phyloP scores from a whole-genome alignment of 306 rosid species.

The Pueraria montana region DNA sequence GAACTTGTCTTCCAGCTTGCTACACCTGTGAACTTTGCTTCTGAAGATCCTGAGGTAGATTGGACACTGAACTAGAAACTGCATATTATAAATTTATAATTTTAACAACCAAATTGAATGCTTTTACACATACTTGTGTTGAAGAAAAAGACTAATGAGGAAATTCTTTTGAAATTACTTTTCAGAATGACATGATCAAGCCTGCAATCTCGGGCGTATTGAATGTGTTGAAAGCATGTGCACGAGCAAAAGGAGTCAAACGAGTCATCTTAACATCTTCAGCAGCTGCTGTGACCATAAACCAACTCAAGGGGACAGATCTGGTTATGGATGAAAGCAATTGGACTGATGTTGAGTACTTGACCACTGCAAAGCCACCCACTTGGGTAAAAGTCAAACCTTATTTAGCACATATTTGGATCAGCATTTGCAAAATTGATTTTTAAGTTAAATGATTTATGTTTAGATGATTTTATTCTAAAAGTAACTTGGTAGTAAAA shows the following conservation, averaged over 20 bases:
- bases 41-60: slow-evolving; percentile 86
- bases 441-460: not conserved
- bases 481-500: not conserved
- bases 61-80: not conserved
- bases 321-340: slow-evolving; percentile 66
- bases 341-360: slow-evolving; percentile 79
- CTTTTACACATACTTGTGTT: not conserved
- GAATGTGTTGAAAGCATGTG: slow-evolving; percentile 79
- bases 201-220: slow-evolving; percentile 78
- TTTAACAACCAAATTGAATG: not conserved
- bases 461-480: not conserved
- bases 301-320: slow-evolving; percentile 59
- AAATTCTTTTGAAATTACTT: slow-evolving; percentile 15
- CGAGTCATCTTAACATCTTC: slow-evolving; percentile 88
- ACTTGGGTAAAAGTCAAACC: slow-evolving; percentile 69
- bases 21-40: slow-evolving; percentile 84
- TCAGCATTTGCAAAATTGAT: not conserved
- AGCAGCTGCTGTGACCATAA: slow-evolving; percentile 77
- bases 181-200: slow-evolving; percentile 88
- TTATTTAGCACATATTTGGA: not conserved
- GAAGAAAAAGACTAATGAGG: not conserved
- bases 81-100: not conserved
- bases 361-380: slow-evolving; percentile 70
- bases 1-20: slow-evolving; percentile 86
- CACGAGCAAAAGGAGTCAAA: slow-evolving; percentile 67